Percentiles rank a stretch among this genome's conserved stretches.
These are phyloP conservation scores for Yarrowia divulgata DNA, from an alignment of 805 yeast genomes.

Conservation along the genomic window DNA sequence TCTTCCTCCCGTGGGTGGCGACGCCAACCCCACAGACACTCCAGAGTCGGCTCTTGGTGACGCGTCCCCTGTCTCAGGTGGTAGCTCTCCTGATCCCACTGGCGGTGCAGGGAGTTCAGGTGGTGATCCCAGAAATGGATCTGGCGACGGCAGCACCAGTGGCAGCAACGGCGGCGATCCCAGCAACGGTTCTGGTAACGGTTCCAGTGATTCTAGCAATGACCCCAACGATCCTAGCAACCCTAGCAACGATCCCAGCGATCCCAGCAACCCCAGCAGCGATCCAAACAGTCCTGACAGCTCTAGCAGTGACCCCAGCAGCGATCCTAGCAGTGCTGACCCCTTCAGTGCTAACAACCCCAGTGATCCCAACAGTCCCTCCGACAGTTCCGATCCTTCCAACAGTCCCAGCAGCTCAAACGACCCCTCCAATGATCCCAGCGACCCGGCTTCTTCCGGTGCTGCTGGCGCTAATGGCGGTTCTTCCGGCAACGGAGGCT, in stretches of 20 bases:
- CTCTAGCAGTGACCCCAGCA: too few relatives aligned
- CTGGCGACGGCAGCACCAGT: neutral
- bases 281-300: neutral
- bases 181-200: constrained; percentile 6
- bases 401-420: neutral
- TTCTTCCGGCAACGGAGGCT: neutral
- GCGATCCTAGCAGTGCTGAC: neutral
- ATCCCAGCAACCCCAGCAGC: neutral
- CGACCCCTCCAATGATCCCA: constrained; percentile 6
- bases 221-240: neutral
- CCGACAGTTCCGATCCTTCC: neutral
- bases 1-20: neutral
- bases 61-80: constrained; percentile 1
- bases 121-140: neutral
- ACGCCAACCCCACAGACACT: neutral
- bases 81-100: neutral
- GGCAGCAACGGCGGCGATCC: neutral
- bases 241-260: neutral
- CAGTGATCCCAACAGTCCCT: neutral
- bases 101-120: neutral
- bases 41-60: constrained; percentile 2
- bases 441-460: constrained; percentile 4
- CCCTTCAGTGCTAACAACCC: neutral
- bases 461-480: constrained; percentile 19
- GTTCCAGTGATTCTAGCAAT: neutral